Base-by-base conservation (phyloP, 352 stramenopile genomes). In the Hyaloperonospora arabidopsidis region DNA sequence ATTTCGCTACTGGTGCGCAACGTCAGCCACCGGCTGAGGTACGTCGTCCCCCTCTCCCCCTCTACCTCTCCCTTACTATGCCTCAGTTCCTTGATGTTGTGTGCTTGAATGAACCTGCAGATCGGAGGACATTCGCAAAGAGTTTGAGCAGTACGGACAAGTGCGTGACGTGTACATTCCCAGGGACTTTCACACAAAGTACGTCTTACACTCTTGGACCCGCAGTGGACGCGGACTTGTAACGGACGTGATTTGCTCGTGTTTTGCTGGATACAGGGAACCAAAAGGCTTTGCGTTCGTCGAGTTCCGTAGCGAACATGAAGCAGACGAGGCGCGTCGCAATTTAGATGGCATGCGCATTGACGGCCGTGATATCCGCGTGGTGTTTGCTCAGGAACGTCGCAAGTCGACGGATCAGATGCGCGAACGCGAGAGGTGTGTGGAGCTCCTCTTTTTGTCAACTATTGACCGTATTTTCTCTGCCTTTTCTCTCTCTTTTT, bases 101-200 rank as follows among this genome's bases (percentile, higher is more conserved):
- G 34, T 52, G 17, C 34, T 51, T 1, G 36, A 34, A 23, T 52
- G 22, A 43, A 49, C 53, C 15, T 56, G 35, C 63, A 95, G 84
- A 61, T 73, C 86, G 22, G 79, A 95, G 63, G 92, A 98, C 65
- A 77, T 98, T 14, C 79, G 88, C 49, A 80, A 84, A 57, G 90
- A 95, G 47, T 98, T 98, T 64, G 88, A 95, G 49, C 78, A 87
- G 43, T 97, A 95, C 57, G 93, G 93, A 14, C 87, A 97, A 60
- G 86, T 98, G 28, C 84, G 91, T 39, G 93, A 98, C 67, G 89
- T 98, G 32, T 98, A 98, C 75, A 97, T 97, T 68, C 93, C 93
- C 21, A 87, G 89, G 58, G 90, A 98, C 64, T 97, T 81, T 57
- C 86, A 97, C 72, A 97, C 89, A 21, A 85, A 94, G 68, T 93